Base-by-base conservation (phyloP, 768 basidiomycete species). In the Termitomyces eurrhizus region DNA sequence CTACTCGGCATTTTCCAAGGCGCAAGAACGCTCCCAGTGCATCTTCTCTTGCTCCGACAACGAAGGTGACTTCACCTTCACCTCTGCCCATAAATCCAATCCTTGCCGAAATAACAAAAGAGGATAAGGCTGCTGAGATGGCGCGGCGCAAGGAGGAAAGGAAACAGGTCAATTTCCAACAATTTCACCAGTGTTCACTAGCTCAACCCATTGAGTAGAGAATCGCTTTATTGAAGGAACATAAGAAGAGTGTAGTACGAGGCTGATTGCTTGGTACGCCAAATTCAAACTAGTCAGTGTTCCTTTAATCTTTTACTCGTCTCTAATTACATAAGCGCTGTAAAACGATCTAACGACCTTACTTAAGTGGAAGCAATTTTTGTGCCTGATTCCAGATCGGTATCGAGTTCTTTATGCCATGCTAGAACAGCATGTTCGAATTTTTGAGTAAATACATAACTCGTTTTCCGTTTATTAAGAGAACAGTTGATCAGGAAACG, bases 41-140 rank as follows among this genome's bases (percentile, higher is more conserved):
- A 6, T 66, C 72, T 14, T 64, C 68, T 0, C 59, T 68, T 14
- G 57, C 63, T 13, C 57, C 26, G 16, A 57, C 66, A 29, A 66
- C 70, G 63, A 51, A 66, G 21, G 45, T 56, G 13, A 65, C 63
- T 52, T 68, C 66, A 21, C 52, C 65, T n/a, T 32, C 65, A n/a
- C 58, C 66, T 1, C 60, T 69, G 41, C 41, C 63, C 9, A 58
- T 70, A n/a, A 52, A 68, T n/a, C 58, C 74, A 2, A 65, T 68
- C 29, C 75, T 78, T 58, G 73, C 82, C 32, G 73, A 71, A 1
- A 78, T 93, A 81, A 82, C 84, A 32, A 97, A 94, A 72, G 96
- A 97, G 72, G 94, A 95, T 66, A 96, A 91, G 72, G 92, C 92
- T 1, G 87, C 86, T n/a, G 93, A 97, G 77, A 89, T 98, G 87